Evolutionary conservation across 140 eudicot species (phyloP).

Genomic region (Senecio squalidus): DNA sequence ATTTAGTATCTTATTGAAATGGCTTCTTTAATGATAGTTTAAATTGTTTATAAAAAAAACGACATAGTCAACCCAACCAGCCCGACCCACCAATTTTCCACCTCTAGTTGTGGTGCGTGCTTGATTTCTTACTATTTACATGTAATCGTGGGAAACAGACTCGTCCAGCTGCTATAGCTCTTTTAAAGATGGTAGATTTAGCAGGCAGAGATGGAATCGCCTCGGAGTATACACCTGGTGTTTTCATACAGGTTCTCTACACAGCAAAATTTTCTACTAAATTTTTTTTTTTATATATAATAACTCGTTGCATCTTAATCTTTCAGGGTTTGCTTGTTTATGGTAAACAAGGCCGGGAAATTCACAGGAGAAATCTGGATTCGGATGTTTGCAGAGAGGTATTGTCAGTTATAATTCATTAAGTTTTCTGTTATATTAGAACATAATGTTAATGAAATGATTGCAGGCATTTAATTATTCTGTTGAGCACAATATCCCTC

Average conservation of each 20-base stretch:
- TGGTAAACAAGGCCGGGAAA: conserved; percentile 89
- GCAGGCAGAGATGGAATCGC: conserved; percentile 76
- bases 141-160: conserved; percentile 36
- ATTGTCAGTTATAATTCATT: neutral
- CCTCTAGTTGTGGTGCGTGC: neutral
- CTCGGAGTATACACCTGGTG: conserved; percentile 87
- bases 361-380: conserved; percentile 65
- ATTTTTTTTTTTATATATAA: neutral
- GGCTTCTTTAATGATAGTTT: too few relatives aligned
- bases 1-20: too few relatives aligned
- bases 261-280: neutral
- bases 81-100: neutral
- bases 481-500: conserved; percentile 64
- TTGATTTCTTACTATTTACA: conserved; percentile 1
- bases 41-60: too few relatives aligned
- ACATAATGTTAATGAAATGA: conserved; percentile 11
- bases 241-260: conserved; percentile 69
- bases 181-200: conserved; percentile 67
- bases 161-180: conserved; percentile 68
- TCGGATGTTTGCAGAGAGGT: conserved; percentile 77
- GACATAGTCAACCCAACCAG: too few relatives aligned
- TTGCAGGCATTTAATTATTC: conserved; percentile 79
- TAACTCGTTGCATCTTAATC: conserved; percentile 8
- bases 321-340: conserved; percentile 92
- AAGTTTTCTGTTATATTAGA: conserved; percentile 7